Conservation (phyloP, 83 land plant genomes). For the Thuja plicata region DNA sequence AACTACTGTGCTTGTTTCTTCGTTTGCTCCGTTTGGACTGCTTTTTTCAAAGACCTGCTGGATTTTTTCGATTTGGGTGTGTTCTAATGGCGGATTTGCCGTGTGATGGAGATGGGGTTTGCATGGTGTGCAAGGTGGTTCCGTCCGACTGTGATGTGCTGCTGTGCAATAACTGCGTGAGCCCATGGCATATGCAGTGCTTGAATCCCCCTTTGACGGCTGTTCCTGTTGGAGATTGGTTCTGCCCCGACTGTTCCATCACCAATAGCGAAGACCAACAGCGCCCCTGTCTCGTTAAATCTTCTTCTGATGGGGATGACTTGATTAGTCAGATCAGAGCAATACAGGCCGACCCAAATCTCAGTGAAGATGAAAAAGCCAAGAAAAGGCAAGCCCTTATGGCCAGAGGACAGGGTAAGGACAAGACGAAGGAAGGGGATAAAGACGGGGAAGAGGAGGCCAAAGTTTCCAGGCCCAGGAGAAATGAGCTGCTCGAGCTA, state of each 20-base stretch:
- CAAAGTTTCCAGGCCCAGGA: constrained; percentile 15
- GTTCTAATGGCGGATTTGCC: constrained; percentile 59
- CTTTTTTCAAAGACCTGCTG: not conserved
- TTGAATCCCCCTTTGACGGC: constrained; percentile 39
- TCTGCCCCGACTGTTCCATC: constrained; percentile 58
- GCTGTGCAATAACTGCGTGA: constrained; percentile 65
- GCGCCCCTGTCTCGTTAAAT: constrained; percentile 17
- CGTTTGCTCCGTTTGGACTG: not conserved
- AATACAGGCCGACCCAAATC: constrained; percentile 63
- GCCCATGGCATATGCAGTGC: constrained; percentile 87
- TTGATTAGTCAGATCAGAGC: constrained; percentile 57
- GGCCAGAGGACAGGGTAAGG: constrained; percentile 20
- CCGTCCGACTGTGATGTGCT: constrained; percentile 55
- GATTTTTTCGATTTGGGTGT: not conserved
- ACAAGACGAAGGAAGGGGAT: not conserved
- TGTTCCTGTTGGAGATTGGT: constrained; percentile 56
- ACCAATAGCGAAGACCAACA: not conserved
- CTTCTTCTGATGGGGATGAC: constrained; percentile 14
- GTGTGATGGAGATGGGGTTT: constrained; percentile 77
- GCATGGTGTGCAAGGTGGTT: constrained; percentile 72
- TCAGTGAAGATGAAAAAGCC: constrained; percentile 76
- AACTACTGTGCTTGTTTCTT: no score
- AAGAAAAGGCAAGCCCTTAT: constrained; percentile 64
- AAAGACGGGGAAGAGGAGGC: constrained; percentile 25
- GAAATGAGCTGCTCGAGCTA: constrained; percentile 33